Evolutionary conservation across 805 yeast species (phyloP).

Genomic region (Candida gorgasii): DNA sequence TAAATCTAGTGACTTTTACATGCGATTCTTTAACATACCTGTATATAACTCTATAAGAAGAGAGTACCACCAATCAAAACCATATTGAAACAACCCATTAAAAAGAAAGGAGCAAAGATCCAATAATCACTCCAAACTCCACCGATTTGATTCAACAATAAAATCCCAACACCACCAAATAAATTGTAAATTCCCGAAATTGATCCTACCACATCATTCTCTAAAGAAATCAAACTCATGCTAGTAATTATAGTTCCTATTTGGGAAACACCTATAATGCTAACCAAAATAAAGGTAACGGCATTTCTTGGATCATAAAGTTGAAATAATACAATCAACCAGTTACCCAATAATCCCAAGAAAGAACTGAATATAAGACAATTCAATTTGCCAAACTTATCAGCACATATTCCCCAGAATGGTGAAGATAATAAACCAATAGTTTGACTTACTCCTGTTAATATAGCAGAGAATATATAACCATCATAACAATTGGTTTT

Average conservation of each 20-base stretch:
- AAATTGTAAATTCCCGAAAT: constrained; percentile 70
- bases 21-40: neutral
- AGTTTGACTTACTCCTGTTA: constrained; percentile 67
- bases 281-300: constrained; percentile 41
- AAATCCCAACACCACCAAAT: constrained; percentile 67
- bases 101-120: constrained; percentile 59
- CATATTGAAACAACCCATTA: constrained; percentile 45
- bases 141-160: constrained; percentile 59
- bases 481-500: constrained; percentile 56
- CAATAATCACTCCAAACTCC: constrained; percentile 60
- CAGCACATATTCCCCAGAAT: constrained; percentile 59
- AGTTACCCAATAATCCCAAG: constrained; percentile 46
- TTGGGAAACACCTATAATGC: constrained; percentile 57
- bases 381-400: constrained; percentile 33
- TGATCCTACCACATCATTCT: constrained; percentile 52
- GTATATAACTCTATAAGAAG: neutral
- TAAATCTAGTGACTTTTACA: neutral
- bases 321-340: constrained; percentile 25
- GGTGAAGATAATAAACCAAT: constrained; percentile 63
- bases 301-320: constrained; percentile 36
- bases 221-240: constrained; percentile 50
- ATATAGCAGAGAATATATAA: constrained; percentile 62
- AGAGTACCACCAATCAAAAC: constrained; percentile 18
- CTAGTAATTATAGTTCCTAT: constrained; percentile 63
- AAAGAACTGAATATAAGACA: constrained; percentile 39